These are phyloP conservation scores for Setaria italica DNA, from an alignment of 202 grass and related monocot species.

Conservation along the genomic window DNA sequence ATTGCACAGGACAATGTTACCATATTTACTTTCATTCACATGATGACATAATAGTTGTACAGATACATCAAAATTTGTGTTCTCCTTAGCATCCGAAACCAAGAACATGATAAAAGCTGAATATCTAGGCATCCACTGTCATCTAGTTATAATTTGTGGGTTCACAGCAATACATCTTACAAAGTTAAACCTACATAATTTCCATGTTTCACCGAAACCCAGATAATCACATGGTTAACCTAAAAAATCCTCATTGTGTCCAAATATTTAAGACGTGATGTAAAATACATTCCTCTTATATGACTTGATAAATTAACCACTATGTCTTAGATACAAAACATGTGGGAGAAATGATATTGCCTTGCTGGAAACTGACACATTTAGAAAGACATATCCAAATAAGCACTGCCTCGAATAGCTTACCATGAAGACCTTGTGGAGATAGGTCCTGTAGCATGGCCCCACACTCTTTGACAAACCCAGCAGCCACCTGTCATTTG, in stretches of 20 bases:
- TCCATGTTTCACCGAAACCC: background rate
- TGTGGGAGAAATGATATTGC: background rate
- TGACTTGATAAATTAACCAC: background rate
- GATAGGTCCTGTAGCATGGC: slow-evolving; percentile 87
- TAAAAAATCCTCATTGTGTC: slow-evolving; percentile 3
- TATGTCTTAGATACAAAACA: background rate
- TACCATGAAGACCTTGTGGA: slow-evolving; percentile 89
- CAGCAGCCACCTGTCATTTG: slow-evolving; percentile 71
- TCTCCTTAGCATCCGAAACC: background rate
- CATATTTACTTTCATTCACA: background rate
- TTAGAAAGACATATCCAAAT: background rate
- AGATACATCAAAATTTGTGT: background rate
- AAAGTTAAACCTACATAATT: background rate
- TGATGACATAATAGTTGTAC: background rate
- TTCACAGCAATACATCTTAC: background rate
- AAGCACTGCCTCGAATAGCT: slow-evolving; percentile 29
- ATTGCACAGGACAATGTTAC: background rate
- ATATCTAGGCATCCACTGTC: background rate
- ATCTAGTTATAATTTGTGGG: background rate
- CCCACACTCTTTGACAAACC: slow-evolving; percentile 91
- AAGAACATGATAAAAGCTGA: background rate
- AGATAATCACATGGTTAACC: background rate
- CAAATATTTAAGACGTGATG: background rate
- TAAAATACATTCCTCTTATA: background rate
- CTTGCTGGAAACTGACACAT: background rate